Evolutionary conservation across 2,329 filamentous ascomycete genomes (phyloP), one percentile per base, ranked within the genome.

Genomic region (Pseudocercospora cruenta): DNA sequence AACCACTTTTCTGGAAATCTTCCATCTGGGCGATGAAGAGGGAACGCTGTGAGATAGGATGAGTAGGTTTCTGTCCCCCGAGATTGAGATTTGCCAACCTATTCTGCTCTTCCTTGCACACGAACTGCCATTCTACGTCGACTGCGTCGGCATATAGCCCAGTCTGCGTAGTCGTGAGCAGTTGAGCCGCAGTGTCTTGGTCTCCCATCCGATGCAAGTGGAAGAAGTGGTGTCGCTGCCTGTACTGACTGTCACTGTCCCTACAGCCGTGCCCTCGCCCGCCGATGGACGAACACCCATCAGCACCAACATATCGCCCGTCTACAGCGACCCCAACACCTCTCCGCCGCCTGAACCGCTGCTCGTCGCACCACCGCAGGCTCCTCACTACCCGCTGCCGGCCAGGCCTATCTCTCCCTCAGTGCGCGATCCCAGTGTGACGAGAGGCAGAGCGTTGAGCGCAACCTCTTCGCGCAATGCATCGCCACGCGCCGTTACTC

Each of bases 401-500:
- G 33, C 65, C 39, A 64, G 45, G 54, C 43, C 66, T 39, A 65
- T 62, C 26, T 58, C 45, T n/a, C 54, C 67, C 47, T 63, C 69
- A 19, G 76, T 77, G 51, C 80, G 79, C 66, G 81, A 83, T 66
- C 76, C 79, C 57, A 80, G 80, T 63, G 74, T 81, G 68, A 81
- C 78, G 63, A 78, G 82, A 66, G 82, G 82, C 49, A 75, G 82
- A 67, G 81, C 82, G 39, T 77, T 81, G 70, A 83, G 80, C 60
- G 73, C 77, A 43, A 78, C 80, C 19, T 78, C 76, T 49, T 68
- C 74, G 33, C 80, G 78, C 66, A 79, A 79, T 73, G 75, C 78
- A 10, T 81, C 82, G 31, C 78, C 81, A 61, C 79, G 81, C 66
- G 80, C 78, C 54, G 78, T 80, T 72, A 82, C 81, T 51, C 80